phyloP scores from a whole-genome alignment of 345 rosid genomes.

The Eucalyptus tenuipes region DNA sequence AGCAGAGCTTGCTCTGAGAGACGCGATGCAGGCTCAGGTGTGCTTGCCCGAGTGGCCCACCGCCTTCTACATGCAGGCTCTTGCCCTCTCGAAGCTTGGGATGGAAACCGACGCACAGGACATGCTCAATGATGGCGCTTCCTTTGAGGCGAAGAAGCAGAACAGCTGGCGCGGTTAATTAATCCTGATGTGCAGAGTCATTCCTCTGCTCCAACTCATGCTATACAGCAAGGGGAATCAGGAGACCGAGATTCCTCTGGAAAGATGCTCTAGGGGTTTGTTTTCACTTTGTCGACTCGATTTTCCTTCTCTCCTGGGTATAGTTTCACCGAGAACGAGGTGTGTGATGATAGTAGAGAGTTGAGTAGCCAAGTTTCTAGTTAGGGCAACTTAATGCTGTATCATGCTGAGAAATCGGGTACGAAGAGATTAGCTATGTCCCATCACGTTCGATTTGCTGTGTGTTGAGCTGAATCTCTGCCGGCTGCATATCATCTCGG shows the following conservation, averaged over 20 bases:
- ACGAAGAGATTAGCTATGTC: neutral
- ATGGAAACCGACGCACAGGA: constrained; percentile 97
- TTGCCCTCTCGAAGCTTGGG: constrained; percentile 91
- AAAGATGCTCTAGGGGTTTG: neutral
- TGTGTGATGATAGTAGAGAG: neutral
- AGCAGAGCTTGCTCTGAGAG: constrained; percentile 87
- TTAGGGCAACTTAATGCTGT: neutral
- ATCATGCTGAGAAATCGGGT: neutral
- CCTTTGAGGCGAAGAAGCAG: constrained; percentile 79
- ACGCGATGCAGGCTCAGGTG: constrained; percentile 98
- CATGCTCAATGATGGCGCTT: constrained; percentile 96
- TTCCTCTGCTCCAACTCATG: neutral
- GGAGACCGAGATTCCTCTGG: neutral
- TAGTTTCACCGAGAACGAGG: neutral
- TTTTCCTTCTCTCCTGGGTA: neutral
- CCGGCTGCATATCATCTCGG: neutral
- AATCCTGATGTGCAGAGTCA: neutral
- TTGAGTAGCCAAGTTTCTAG: neutral
- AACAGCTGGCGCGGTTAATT: constrained; percentile 50
- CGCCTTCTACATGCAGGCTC: constrained; percentile 93
- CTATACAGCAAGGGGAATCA: neutral
- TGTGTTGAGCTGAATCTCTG: neutral
- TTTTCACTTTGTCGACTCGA: neutral
- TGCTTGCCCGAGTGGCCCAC: constrained; percentile 96
- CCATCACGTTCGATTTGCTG: neutral